These are phyloP conservation scores for Ustilago loliicola DNA, from an alignment of 1,284 basidiomycete species.

Conservation along the genomic window DNA sequence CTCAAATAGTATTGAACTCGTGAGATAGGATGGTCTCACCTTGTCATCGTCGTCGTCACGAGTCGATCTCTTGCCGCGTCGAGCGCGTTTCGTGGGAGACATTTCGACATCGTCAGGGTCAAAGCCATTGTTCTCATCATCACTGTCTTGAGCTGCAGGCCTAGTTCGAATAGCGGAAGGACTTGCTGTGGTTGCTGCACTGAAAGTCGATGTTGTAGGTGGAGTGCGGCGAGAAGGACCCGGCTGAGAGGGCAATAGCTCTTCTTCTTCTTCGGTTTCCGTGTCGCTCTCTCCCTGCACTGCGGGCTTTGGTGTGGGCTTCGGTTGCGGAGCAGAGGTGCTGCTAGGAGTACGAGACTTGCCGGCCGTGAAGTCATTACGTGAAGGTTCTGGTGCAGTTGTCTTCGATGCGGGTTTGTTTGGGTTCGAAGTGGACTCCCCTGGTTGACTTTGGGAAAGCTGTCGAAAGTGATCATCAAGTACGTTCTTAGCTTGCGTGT, in stretches of 20 bases:
- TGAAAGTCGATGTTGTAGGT: not conserved
- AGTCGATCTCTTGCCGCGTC: conserved; percentile 18
- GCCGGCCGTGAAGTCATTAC: not conserved
- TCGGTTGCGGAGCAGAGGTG: not conserved
- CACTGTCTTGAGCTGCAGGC: conserved; percentile 14
- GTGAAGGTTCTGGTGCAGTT: not conserved
- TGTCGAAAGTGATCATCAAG: conserved; percentile 40
- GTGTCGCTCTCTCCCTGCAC: conserved; percentile 27
- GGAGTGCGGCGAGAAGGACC: conserved; percentile 2
- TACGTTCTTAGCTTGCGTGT: conserved; percentile 42
- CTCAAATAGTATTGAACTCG: not conserved
- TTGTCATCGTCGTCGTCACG: conserved; percentile 29
- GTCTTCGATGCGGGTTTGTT: not conserved
- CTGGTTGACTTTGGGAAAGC: conserved; percentile 39
- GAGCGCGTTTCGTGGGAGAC: conserved; percentile 33
- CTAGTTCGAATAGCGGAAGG: conserved; percentile 5
- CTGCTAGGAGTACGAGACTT: not conserved
- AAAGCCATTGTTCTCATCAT: conserved; percentile 16
- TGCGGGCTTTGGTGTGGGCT: not conserved
- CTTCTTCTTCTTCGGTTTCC: conserved; percentile 44
- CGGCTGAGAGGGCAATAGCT: conserved; percentile 5
- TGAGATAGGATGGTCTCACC: conserved; percentile 13
- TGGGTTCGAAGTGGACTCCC: not conserved
- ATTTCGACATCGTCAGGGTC: conserved; percentile 22
- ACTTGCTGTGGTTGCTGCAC: not conserved